A percentile compares a stretch with the other conserved stretches of the same genome.
Evolutionary conservation across 495 filamentous ascomycete genomes (phyloP).

Genomic region (Astrothelium subdiscretum): DNA sequence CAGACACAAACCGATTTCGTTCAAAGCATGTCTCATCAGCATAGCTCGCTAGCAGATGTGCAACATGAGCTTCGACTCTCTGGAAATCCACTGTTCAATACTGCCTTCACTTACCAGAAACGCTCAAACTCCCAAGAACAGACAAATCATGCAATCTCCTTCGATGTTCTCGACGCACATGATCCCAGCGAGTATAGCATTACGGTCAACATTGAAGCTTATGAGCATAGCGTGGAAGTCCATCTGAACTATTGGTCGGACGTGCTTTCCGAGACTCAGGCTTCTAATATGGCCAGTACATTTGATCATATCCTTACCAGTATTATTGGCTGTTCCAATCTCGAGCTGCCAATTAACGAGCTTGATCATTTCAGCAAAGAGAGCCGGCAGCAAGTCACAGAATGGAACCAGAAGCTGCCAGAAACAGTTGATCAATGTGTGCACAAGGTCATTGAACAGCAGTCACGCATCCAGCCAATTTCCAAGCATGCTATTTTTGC

Average conservation of each 20-base stretch:
- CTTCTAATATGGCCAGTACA: conserved; percentile 14
- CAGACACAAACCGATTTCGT: conserved; percentile 13
- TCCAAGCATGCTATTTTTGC: conserved; percentile 31
- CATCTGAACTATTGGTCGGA: conserved; percentile 19
- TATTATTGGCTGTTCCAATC: conserved; percentile 4
- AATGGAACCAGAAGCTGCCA: conserved; percentile 36
- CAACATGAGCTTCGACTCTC: conserved; percentile 17
- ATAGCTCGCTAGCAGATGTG: conserved; percentile 19
- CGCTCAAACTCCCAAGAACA: conserved; percentile 8
- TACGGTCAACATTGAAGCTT: conserved; percentile 17
- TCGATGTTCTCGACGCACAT: conserved; percentile 13
- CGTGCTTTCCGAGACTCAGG: conserved; percentile 14
- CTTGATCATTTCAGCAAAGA: conserved; percentile 30
- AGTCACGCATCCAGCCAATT: conserved; percentile 28
- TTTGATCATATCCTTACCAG: conserved; percentile 12
- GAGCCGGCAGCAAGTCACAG: conserved; percentile 30
- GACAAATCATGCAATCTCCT: conserved; percentile 9
- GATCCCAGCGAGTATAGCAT: conserved; percentile 19
- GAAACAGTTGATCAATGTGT: conserved; percentile 29
- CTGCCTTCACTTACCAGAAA: conserved; percentile 16
- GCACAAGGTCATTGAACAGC: conserved; percentile 34
- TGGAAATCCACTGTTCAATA: conserved; percentile 15
- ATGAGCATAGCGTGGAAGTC: conserved; percentile 12
- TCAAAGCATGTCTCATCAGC: conserved; percentile 19
- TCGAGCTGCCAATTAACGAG: conserved; percentile 19